phyloP scores from a whole-genome alignment of 139 green algal genomes.

The Prasinococcaceae sp. region DNA sequence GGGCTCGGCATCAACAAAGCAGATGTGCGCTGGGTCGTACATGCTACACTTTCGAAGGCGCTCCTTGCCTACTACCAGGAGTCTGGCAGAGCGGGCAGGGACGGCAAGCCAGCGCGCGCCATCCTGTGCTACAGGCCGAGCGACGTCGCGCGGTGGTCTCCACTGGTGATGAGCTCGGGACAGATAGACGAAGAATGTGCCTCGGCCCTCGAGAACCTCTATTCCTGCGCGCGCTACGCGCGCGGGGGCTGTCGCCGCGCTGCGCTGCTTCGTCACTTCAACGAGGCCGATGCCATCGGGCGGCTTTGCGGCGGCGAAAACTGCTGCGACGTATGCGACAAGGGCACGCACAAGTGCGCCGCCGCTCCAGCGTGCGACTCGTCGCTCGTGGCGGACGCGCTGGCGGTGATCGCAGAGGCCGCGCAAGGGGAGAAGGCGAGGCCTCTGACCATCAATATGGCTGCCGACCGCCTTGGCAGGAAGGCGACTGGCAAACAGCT shows the following conservation, averaged over 20 bases:
- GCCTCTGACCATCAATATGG: background rate
- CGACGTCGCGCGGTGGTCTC: background rate
- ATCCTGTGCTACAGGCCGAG: constrained; percentile 53
- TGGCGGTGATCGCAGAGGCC: background rate
- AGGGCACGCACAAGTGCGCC: background rate
- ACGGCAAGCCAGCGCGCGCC: constrained; percentile 48
- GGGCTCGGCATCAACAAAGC: constrained; percentile 77
- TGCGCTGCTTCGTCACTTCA: background rate
- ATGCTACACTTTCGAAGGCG: constrained; percentile 75
- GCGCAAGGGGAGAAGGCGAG: no score
- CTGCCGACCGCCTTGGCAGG: background rate
- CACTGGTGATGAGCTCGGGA: background rate
- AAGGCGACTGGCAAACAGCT: background rate
- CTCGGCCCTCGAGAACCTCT: no score
- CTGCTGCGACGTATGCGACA: background rate
- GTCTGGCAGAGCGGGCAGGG: constrained; percentile 61
- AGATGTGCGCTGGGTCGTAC: constrained; percentile 77
- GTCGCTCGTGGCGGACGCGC: background rate
- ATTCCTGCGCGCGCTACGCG: no score
- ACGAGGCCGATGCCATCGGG: background rate
- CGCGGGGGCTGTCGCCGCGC: background rate
- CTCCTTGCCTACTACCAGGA: constrained; percentile 79
- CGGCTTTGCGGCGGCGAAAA: no score
- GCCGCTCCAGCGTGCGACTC: background rate
- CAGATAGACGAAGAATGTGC: no score